phyloP scores from a whole-genome alignment of 2,329 filamentous ascomycete species.

The Karstenula rhodostoma region DNA sequence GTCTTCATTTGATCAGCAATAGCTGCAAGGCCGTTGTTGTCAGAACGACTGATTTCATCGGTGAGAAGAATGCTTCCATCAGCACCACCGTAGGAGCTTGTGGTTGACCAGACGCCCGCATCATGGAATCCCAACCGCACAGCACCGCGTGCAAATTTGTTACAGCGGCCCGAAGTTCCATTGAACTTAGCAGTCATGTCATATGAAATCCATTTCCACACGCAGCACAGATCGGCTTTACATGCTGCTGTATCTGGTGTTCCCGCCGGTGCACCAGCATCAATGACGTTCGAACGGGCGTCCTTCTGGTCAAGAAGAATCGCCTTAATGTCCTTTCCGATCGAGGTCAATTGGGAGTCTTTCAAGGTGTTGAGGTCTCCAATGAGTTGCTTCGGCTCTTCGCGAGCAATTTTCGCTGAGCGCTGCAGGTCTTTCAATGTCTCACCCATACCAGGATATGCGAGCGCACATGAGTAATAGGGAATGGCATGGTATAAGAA shows the following conservation, averaged over 20 bases:
- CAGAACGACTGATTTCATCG: constrained; percentile 36
- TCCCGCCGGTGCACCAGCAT: constrained; percentile 30
- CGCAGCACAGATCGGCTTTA: constrained; percentile 45
- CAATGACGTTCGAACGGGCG: constrained; percentile 32
- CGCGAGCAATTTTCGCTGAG: constrained; percentile 29
- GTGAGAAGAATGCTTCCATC: constrained; percentile 46
- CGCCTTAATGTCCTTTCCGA: constrained; percentile 46
- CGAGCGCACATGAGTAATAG: constrained; percentile 22
- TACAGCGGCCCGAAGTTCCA: constrained; percentile 45
- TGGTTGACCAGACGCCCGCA: constrained; percentile 43
- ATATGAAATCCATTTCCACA: constrained; percentile 47
- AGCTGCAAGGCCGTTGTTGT: constrained; percentile 38
- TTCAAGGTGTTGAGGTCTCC: constrained; percentile 45
- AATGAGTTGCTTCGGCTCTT: constrained; percentile 42
- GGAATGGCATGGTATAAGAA: constrained; percentile 32
- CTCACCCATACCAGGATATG: constrained; percentile 43
- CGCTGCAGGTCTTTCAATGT: constrained; percentile 30
- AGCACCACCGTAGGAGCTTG: constrained; percentile 38
- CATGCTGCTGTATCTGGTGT: constrained; percentile 43
- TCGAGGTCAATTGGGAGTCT: constrained; percentile 39
- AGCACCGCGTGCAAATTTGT: constrained; percentile 41
- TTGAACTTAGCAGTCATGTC: constrained; percentile 47
- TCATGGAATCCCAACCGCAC: constrained; percentile 47
- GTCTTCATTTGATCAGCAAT: constrained; percentile 42
- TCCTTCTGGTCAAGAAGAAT: constrained; percentile 38